Evolutionary conservation across 2,329 filamentous ascomycete genomes (phyloP), one percentile per base, ranked within the genome.

Genomic region (Fusarium sp.): DNA sequence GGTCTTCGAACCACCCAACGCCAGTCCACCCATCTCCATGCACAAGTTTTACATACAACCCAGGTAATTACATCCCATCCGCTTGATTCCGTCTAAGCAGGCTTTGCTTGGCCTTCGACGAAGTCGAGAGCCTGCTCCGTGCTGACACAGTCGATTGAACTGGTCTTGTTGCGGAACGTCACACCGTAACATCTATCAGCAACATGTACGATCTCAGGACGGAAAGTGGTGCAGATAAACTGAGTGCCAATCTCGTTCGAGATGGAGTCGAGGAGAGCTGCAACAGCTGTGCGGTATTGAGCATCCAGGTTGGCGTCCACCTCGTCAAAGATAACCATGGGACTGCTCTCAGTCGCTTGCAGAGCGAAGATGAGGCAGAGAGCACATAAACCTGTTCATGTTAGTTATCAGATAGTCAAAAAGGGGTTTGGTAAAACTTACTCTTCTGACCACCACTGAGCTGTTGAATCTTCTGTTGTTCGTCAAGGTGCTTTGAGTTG

Each of bases 301-400:
- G 96, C 94, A 78, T 99, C 96, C 24, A 99, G 87, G 77, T 99
- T 99, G 79, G 96, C 96, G 76, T 99, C 96, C 68, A 99, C 97
- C 80, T 99, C 96, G 79, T 99, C 96, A 74, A 99, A 99, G 75
- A 99, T 94, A 78, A 99, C 97, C 85, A 99, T 98, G 2, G 96
- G 96, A 44, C 95, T 96, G 11, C 95, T 96, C 78, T 99, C 96
- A 62, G 95, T 97, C 72, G 94, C 93, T 80, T 99, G 96, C 71
- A 99, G 96, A n/a, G 96, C 96, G 77, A 99, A 99, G 71, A 99
- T 96, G 51, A 99, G 88, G 44, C 96, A 96, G n/a, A 99, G 88
- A 11, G 96, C 96, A 79, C 95, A 98, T 65, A 98, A 84, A 87
- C 93, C 92, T 94, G 67, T 8, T 50, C 45, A 30, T 65, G 44